Evolutionary conservation across 2,329 filamentous ascomycete genomes (phyloP), one percentile per base, ranked within the genome.

Genomic region (Didymella glomerata): DNA sequence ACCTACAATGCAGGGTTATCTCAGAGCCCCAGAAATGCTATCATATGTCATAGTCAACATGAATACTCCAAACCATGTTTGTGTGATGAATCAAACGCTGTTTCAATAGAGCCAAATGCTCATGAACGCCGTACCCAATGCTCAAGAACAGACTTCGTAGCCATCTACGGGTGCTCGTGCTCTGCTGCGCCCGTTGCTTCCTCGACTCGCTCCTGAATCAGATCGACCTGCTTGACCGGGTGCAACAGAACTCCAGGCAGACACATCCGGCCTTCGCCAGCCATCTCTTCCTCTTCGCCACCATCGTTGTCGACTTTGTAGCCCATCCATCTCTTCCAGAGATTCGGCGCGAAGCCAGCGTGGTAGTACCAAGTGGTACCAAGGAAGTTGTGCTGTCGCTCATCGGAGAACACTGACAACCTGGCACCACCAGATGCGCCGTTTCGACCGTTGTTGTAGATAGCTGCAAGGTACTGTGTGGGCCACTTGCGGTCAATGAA

Each of bases 401-500:
- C 82, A 25, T 84, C 83, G 0, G 66, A 73, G 65, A 84, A 85
- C 7, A 84, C 80, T 18, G 72, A 78, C 3, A 80, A 76, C n/a
- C 82, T 75, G 4, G 79, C 79, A 1, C 81, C 82, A 6, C 82
- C 82, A 1, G 78, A 75, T 8, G 82, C 80, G 40, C 82, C 82
- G 50, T 85, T 83, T 3, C 82, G 74, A 0, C 84, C 84, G 44
- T 82, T 83, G 68, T 86, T 86, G 73, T 85, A 85, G 38, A 85
- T 82, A 4, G 82, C 80, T 0, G 83, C 80, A 6, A 85, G 77
- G 62, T 86, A 85, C 13, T 78, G 76, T 0, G 81, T 79, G 0
- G 84, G 83, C 84, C 84, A 86, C 34, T 80, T 77, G 4, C 83
- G 82, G 67, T 86, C 84, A 30, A 85, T 81, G 69, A 83, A 85